phyloP scores from a whole-genome alignment of 1,284 basidiomycete genomes.

The Microbotryum scabiosae region DNA sequence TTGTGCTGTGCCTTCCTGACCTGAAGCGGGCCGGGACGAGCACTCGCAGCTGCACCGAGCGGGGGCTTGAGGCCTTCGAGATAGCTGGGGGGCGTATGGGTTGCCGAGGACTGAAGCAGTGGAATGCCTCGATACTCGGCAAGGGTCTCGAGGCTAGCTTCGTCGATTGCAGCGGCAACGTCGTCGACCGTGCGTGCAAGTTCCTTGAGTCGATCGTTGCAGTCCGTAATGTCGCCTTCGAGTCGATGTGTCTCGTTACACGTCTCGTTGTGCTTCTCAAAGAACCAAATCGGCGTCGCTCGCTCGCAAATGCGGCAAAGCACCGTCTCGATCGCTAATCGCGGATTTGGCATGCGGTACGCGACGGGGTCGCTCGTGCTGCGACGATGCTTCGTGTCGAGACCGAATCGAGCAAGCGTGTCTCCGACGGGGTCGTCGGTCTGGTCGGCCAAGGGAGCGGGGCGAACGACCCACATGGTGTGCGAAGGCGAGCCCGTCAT shows the following conservation, averaged over 20 bases:
- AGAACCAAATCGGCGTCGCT: conserved; percentile 96
- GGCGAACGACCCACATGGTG: conserved; percentile 98
- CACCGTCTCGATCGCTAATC: conserved; percentile 73
- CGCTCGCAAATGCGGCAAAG: conserved; percentile 98
- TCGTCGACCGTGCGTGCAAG: conserved; percentile 72
- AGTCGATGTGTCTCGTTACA: conserved; percentile 93
- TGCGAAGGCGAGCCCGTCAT: conserved; percentile 78
- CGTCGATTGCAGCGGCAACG: conserved; percentile 53
- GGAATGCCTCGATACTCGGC: conserved; percentile 75
- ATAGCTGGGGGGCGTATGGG: conserved; percentile 22
- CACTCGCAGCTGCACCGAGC: conserved; percentile 48
- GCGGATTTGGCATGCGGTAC: conserved; percentile 55
- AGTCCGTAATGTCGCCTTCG: conserved; percentile 88
- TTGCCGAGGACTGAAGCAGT: conserved; percentile 47
- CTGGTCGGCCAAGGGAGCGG: conserved; percentile 40
- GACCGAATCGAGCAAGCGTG: conserved; percentile 49
- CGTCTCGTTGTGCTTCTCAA: conserved; percentile 99
- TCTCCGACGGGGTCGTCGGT: conserved; percentile 27
- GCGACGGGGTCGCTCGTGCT: conserved; percentile 37
- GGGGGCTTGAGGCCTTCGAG: conserved; percentile 14
- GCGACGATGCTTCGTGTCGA: conserved; percentile 35
- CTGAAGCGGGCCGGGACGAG: conserved; percentile 47
- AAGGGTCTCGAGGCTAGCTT: conserved; percentile 3
- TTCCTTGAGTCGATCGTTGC: conserved; percentile 86
- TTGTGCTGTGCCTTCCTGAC: conserved; percentile 68